Conservation (phyloP, 176 grass and related monocot species). For the Juncus effusus region DNA sequence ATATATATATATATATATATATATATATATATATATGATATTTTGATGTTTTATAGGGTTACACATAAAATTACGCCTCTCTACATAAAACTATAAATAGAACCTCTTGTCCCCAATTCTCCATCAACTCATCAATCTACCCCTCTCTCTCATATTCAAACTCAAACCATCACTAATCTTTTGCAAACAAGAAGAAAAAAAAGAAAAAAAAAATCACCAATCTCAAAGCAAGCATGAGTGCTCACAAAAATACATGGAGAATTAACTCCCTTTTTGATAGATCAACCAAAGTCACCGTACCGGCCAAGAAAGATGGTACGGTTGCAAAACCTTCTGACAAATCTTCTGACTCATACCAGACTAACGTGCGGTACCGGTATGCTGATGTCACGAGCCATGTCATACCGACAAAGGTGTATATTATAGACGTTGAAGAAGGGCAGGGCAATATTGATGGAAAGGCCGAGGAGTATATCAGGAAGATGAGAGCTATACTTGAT, state of each 20-base stretch:
- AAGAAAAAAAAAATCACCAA: too few species aligned
- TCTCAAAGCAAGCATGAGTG: constrained; percentile 5
- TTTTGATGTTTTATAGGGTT: too few species aligned
- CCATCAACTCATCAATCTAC: too few species aligned
- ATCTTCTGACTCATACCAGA: not conserved
- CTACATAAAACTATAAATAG: too few species aligned
- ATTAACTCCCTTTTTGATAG: not conserved
- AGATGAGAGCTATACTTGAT: not conserved
- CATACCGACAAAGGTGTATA: not conserved
- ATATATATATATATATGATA: too few species aligned
- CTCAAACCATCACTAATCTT: too few species aligned
- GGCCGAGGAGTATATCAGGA: constrained; percentile 21
- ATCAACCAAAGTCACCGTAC: not conserved
- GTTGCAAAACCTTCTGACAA: not conserved
- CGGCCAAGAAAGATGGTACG: not conserved
- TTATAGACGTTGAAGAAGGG: constrained; percentile 17
- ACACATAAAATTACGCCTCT: too few species aligned
- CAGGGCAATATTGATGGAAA: not conserved
- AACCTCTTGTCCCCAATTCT: too few species aligned
- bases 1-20: too few species aligned
- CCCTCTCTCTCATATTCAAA: too few species aligned
- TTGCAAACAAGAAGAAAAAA: too few species aligned
- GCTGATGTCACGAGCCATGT: constrained; percentile 2
- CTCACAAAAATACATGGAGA: not conserved
- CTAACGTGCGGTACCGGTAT: not conserved